Percentiles rank a stretch among this genome's conserved stretches.
These are phyloP conservation scores for Russula brevipes DNA, from an alignment of 768 basidiomycete genomes.

Conservation along the genomic window DNA sequence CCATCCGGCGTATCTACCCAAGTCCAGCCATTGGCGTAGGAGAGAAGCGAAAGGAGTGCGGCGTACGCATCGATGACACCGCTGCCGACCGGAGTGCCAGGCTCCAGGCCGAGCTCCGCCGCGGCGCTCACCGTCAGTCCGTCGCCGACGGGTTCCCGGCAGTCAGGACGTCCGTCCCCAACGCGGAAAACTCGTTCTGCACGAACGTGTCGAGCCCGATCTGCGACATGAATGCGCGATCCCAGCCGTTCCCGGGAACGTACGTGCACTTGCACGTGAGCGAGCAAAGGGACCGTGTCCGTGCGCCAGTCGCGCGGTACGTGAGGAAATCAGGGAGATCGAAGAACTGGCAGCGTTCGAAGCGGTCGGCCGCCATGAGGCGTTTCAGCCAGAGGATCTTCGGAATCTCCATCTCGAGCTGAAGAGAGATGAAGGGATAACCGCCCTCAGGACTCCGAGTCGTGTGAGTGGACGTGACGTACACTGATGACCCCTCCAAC, in stretches of 20 bases:
- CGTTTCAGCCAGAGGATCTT: slow-evolving; percentile 96
- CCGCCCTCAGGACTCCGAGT: not conserved
- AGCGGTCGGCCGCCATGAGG: slow-evolving; percentile 67
- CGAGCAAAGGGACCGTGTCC: slow-evolving; percentile 82
- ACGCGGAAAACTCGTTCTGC: slow-evolving; percentile 68
- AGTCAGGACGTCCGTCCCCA: slow-evolving; percentile 57
- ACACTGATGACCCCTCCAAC: slow-evolving; percentile 97
- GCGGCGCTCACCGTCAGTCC: slow-evolving; percentile 80
- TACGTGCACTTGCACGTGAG: slow-evolving; percentile 95
- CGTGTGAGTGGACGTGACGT: slow-evolving; percentile 23
- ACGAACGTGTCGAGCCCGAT: slow-evolving; percentile 77
- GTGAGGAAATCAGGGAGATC: slow-evolving; percentile 96
- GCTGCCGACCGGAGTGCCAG: slow-evolving; percentile 90
- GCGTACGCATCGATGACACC: slow-evolving; percentile 91
- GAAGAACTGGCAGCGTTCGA: slow-evolving; percentile 75
- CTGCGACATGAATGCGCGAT: slow-evolving; percentile 74
- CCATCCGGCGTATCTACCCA: slow-evolving; percentile 85
- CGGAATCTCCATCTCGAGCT: slow-evolving; percentile 98
- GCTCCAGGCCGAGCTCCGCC: slow-evolving; percentile 73
- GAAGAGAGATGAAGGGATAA: not conserved
- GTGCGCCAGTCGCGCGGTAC: slow-evolving; percentile 74
- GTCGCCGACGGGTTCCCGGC: slow-evolving; percentile 83
- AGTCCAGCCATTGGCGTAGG: slow-evolving; percentile 1
- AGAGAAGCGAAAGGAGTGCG: not conserved
- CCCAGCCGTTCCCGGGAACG: slow-evolving; percentile 85